Evolutionary conservation across 2,329 filamentous ascomycete species (phyloP).

Genomic region (Xylariaceae sp.): DNA sequence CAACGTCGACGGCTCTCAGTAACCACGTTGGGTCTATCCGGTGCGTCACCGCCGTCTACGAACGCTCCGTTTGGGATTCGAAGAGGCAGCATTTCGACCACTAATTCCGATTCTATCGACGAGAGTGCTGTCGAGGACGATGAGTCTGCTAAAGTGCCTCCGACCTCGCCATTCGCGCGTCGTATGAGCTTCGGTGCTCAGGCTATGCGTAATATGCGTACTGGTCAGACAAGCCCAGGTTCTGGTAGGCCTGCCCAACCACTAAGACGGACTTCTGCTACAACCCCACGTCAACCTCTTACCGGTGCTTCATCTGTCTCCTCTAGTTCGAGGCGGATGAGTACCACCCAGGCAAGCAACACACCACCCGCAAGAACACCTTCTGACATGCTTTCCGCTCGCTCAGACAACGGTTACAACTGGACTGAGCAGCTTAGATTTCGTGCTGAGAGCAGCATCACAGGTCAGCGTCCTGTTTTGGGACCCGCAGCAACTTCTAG

Average conservation of each 20-base stretch:
- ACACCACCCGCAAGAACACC: constrained; percentile 60
- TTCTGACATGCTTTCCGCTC: constrained; percentile 69
- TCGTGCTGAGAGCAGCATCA: constrained; percentile 81
- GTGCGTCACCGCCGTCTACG: constrained; percentile 66
- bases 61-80: constrained; percentile 59
- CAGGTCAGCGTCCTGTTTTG: constrained; percentile 62
- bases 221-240: constrained; percentile 63
- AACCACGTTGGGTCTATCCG: constrained; percentile 75
- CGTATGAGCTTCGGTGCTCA: constrained; percentile 90
- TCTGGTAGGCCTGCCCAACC: constrained; percentile 61
- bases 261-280: constrained; percentile 36
- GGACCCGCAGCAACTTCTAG: constrained; percentile 48
- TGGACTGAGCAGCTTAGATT: constrained; percentile 95
- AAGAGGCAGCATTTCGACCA: constrained; percentile 73
- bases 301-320: constrained; percentile 46
- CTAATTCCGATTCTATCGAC: constrained; percentile 67
- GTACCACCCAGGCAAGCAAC: constrained; percentile 63
- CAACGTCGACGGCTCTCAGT: constrained; percentile 75
- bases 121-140: constrained; percentile 77
- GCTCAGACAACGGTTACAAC: constrained; percentile 91
- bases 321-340: constrained; percentile 42
- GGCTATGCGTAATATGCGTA: constrained; percentile 73
- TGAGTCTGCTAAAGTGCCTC: constrained; percentile 63
- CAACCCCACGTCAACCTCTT: constrained; percentile 38
- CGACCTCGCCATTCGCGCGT: constrained; percentile 77